A percentile compares a stretch with the other conserved stretches of the same genome.
Evolutionary conservation across 1,284 basidiomycete genomes (phyloP).

Genomic region (Mrakiaceae sp.): DNA sequence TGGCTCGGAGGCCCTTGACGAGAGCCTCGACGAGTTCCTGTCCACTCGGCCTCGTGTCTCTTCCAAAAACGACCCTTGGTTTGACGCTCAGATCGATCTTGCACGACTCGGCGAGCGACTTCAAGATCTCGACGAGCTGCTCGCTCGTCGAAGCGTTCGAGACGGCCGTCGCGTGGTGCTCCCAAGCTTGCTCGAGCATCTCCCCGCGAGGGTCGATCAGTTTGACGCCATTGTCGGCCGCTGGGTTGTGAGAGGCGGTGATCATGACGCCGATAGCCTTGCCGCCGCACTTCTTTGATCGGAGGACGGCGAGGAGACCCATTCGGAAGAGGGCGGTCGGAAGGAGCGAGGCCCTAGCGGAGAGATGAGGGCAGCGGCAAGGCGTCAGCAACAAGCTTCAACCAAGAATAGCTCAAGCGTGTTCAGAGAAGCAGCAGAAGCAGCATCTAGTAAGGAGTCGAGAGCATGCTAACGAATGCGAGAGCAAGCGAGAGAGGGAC

Average conservation of each 20-base stretch:
- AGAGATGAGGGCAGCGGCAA: not conserved
- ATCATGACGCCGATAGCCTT: conserved; percentile 96
- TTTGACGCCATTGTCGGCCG: conserved; percentile 95
- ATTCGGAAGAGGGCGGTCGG: conserved; percentile 89
- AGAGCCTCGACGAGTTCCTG: conserved; percentile 69
- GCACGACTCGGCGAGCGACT: conserved; percentile 50
- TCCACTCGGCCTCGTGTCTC: conserved; percentile 88
- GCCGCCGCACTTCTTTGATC: conserved; percentile 82
- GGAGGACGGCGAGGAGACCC: conserved; percentile 76
- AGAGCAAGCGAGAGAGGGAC: not conserved
- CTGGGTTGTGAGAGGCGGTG: conserved; percentile 94
- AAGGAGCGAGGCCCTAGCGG: conserved; percentile 58
- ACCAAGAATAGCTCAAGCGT: not conserved
- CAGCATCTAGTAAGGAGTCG: not conserved
- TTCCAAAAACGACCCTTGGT: conserved; percentile 74
- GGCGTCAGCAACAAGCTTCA: not conserved
- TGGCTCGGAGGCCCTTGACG: conserved; percentile 64
- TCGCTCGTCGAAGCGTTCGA: conserved; percentile 71
- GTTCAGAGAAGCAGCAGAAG: too few relatives aligned
- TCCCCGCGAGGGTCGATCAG: conserved; percentile 96
- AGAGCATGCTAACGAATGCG: conserved; percentile 2
- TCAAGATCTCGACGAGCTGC: conserved; percentile 57
- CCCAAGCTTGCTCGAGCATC: conserved; percentile 97
- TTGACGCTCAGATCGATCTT: conserved; percentile 71
- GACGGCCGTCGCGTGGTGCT: conserved; percentile 73